These are phyloP conservation scores for Rhexocercosporidium sp. DNA, from an alignment of 2,329 filamentous ascomycete genomes.

Conservation along the genomic window DNA sequence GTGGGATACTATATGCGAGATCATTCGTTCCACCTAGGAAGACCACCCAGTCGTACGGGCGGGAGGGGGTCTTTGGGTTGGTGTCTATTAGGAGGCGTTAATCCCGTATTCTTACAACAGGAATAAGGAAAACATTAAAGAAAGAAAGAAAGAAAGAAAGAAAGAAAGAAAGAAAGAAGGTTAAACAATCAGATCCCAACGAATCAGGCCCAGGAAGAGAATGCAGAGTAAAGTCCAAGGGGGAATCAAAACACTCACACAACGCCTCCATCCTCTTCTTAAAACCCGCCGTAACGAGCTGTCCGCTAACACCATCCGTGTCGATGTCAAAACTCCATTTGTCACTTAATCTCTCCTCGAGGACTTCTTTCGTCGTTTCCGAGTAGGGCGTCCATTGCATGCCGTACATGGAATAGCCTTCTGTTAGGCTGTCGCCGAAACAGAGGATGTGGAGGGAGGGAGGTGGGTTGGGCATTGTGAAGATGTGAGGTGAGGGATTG, in stretches of 20 bases:
- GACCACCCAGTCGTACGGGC: slow-evolving; percentile 60
- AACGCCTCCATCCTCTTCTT: slow-evolving; percentile 26
- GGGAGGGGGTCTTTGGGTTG: background rate
- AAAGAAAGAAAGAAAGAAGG: background rate
- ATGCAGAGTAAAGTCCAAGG: background rate
- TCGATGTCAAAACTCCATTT: slow-evolving; percentile 24
- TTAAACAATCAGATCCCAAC: background rate
- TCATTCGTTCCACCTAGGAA: slow-evolving; percentile 71
- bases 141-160: background rate
- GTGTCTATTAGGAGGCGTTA: background rate
- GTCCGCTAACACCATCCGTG: slow-evolving; percentile 33
- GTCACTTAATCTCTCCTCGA: slow-evolving; percentile 51
- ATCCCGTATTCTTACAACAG: background rate
- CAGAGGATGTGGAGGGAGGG: slow-evolving; percentile 32
- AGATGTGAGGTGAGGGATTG: too few relatives aligned
- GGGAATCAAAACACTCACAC: slow-evolving; percentile 11
- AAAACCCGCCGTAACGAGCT: slow-evolving; percentile 29
- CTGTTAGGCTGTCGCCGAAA: slow-evolving; percentile 52
- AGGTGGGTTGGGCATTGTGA: background rate
- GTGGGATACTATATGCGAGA: slow-evolving; percentile 48
- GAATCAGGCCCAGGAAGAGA: background rate
- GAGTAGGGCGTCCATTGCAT: slow-evolving; percentile 57
- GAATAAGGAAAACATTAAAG: background rate
- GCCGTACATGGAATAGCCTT: slow-evolving; percentile 57
- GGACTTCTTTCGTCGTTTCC: slow-evolving; percentile 50